These are phyloP conservation scores for Aspergillus fumigatus DNA, from an alignment of 2,329 filamentous ascomycete genomes.

Conservation along the genomic window DNA sequence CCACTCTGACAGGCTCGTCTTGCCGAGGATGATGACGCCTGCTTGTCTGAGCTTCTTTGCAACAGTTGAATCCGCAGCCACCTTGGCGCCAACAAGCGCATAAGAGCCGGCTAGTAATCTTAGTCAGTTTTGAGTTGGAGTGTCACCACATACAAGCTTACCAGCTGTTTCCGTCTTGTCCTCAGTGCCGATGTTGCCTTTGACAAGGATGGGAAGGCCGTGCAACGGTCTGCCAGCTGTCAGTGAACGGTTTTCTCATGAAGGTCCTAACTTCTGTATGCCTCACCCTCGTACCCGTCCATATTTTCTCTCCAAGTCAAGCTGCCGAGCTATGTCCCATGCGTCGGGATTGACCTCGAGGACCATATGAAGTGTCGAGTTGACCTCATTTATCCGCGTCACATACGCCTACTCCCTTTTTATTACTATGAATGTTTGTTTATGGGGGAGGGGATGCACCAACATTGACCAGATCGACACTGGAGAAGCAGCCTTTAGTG, in stretches of 20 bases:
- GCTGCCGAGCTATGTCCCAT: conserved; percentile 42
- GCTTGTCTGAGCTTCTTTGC: conserved; percentile 56
- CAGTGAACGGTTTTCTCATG: too few relatives aligned
- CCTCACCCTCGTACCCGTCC: conserved; percentile 44
- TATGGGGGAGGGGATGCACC: not conserved
- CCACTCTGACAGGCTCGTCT: conserved; percentile 63
- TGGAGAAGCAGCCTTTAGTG: conserved; percentile 49
- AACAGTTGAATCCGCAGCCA: conserved; percentile 55
- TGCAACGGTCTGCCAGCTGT: conserved; percentile 48
- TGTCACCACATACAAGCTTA: conserved; percentile 3
- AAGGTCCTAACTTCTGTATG: not conserved
- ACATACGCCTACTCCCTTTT: conserved; percentile 45
- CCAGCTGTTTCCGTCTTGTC: conserved; percentile 60
- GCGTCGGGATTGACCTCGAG: conserved; percentile 56
- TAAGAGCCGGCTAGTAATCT: conserved; percentile 54
- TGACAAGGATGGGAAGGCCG: conserved; percentile 62
- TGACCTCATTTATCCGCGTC: conserved; percentile 50
- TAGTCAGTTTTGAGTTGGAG: not conserved
- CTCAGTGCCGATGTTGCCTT: conserved; percentile 62
- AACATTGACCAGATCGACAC: conserved; percentile 52
- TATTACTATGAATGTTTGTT: not conserved
- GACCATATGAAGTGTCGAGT: conserved; percentile 49
- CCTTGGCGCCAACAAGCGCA: conserved; percentile 55
- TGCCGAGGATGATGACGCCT: conserved; percentile 62
- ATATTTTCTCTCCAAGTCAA: conserved; percentile 47